Evolutionary conservation across 192 early-diverging fungal species (phyloP).

Genomic region (Coemansia erecta): DNA sequence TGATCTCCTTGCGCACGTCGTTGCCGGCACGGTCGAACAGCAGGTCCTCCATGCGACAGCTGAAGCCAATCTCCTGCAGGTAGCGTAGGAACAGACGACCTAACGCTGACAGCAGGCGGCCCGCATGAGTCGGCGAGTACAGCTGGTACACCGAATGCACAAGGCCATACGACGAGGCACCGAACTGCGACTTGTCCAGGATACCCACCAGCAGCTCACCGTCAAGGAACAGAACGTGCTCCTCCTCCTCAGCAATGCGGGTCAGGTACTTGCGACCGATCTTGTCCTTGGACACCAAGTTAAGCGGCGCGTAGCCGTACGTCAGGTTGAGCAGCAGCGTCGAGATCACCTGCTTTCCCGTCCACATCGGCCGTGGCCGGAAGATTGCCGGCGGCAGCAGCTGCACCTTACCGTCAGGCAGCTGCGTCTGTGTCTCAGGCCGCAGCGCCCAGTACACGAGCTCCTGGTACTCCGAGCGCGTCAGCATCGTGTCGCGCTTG

Average conservation of each 20-base stretch:
- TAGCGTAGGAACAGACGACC: conserved; percentile 89
- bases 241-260: conserved; percentile 71
- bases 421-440: conserved; percentile 58
- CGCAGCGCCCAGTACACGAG: conserved; percentile 85
- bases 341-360: conserved; percentile 95
- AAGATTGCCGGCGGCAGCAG: conserved; percentile 84
- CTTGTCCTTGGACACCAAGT: conserved; percentile 84
- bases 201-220: conserved; percentile 91
- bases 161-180: conserved; percentile 86
- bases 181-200: conserved; percentile 97
- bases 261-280: conserved; percentile 88
- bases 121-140: conserved; percentile 86
- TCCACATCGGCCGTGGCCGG: conserved; percentile 89
- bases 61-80: conserved; percentile 86
- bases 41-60: conserved; percentile 99
- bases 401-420: conserved; percentile 69
- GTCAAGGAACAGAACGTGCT: conserved; percentile 76
- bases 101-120: conserved; percentile 85
- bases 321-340: conserved; percentile 94
- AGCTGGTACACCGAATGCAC: conserved; percentile 96
- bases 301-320: conserved; percentile 68
- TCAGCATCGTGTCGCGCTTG: conserved; percentile 82
- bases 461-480: conserved; percentile 88
- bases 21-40: conserved; percentile 82
- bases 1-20: conserved; percentile 66